phyloP scores from a whole-genome alignment of 768 basidiomycete genomes.

The Mycena latifolia region DNA sequence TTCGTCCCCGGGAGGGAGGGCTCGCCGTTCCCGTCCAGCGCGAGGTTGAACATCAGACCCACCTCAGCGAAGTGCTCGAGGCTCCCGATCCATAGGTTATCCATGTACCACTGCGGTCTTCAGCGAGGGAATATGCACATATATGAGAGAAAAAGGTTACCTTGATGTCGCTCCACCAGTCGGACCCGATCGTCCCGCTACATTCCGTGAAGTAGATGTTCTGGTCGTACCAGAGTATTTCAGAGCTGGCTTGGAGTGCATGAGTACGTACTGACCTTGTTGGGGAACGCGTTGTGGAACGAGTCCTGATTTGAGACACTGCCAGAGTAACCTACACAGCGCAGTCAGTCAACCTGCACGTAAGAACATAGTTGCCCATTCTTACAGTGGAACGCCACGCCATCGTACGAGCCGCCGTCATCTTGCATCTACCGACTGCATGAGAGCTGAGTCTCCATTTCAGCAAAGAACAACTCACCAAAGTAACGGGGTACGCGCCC shows the following conservation, averaged over 20 bases:
- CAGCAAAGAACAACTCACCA: constrained; percentile 39
- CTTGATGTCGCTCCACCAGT: constrained; percentile 84
- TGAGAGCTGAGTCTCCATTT: too few species aligned
- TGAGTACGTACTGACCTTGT: neutral
- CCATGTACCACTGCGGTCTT: too few species aligned
- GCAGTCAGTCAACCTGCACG: neutral
- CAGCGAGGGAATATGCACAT: too few species aligned
- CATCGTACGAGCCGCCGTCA: constrained; percentile 66
- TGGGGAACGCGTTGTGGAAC: constrained; percentile 27
- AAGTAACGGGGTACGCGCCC: constrained; percentile 70
- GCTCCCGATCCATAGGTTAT: constrained; percentile 63
- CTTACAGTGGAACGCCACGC: constrained; percentile 77
- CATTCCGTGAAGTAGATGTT: constrained; percentile 33
- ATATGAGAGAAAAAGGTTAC: too few species aligned
- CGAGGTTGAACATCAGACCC: constrained; percentile 83
- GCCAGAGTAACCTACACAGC: constrained; percentile 27
- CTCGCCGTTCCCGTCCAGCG: constrained; percentile 71
- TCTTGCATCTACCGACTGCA: constrained; percentile 69
- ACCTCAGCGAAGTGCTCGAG: constrained; percentile 70
- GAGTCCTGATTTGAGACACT: constrained; percentile 2
- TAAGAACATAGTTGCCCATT: neutral
- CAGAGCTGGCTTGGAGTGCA: too few species aligned
- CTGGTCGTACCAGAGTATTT: neutral
- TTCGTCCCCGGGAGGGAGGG: constrained; percentile 74
- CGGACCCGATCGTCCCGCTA: constrained; percentile 52